Conservation (phyloP, 2,329 filamentous ascomycete species). For the Ampelomyces quisqualis region DNA sequence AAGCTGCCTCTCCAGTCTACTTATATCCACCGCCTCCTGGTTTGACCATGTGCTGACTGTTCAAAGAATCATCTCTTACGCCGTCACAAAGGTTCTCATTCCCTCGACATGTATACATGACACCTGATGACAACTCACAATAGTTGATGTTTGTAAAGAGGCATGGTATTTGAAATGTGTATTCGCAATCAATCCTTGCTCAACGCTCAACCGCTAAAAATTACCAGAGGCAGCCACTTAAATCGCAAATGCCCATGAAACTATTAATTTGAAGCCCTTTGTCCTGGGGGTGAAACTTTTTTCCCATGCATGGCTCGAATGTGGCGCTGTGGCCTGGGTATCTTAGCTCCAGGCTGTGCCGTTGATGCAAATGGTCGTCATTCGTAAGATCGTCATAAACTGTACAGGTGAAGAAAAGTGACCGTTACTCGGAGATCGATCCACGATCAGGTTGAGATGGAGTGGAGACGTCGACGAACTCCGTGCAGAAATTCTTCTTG, state of each 20-base stretch:
- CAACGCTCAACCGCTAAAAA: conserved; percentile 21
- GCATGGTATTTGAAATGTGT: too few relatives aligned
- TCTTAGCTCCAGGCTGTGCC: conserved; percentile 36
- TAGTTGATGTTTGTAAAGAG: too few relatives aligned
- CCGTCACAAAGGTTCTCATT: too few relatives aligned
- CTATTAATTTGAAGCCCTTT: conserved; percentile 7
- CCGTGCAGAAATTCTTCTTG: conserved; percentile 45
- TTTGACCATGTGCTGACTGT: too few relatives aligned
- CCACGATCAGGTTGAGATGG: conserved; percentile 39
- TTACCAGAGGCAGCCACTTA: conserved; percentile 11
- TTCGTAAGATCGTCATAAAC: conserved; percentile 24
- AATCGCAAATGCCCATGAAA: conserved; percentile 16
- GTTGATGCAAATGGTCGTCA: conserved; percentile 35
- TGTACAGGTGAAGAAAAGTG: conserved; percentile 23
- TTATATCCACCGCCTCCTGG: too few relatives aligned
- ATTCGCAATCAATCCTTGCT: background rate
- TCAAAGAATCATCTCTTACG: too few relatives aligned
- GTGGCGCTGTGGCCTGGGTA: conserved; percentile 35
- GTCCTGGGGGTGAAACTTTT: conserved; percentile 14
- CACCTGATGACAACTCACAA: too few relatives aligned
- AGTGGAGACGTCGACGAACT: conserved; percentile 39
- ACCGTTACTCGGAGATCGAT: conserved; percentile 15
- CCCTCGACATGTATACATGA: too few relatives aligned
- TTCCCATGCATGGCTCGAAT: conserved; percentile 20
- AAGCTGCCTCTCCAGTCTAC: too few relatives aligned